A percentile compares a stretch with the other conserved stretches of the same genome.
Evolutionary conservation across 2,329 filamentous ascomycete species (phyloP).

Genomic region (Alternaria solani): DNA sequence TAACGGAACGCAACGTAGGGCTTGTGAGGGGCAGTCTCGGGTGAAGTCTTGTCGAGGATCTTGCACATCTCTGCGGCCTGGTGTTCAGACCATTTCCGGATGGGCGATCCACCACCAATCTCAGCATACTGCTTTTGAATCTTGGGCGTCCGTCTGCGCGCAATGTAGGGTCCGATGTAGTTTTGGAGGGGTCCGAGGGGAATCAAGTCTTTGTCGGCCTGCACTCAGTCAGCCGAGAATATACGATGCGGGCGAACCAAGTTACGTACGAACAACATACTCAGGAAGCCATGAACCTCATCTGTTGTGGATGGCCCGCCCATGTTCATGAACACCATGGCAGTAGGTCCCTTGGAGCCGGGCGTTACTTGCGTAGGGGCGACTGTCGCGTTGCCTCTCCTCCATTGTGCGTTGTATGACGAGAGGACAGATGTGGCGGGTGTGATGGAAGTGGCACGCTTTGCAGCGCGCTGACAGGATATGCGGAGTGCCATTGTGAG

Average conservation of each 20-base stretch:
- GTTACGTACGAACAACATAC: conserved; percentile 82
- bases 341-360: conserved; percentile 80
- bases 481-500: conserved; percentile 51
- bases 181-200: conserved; percentile 91
- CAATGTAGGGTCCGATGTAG: conserved; percentile 89
- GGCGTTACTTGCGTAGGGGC: conserved; percentile 77
- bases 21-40: conserved; percentile 94
- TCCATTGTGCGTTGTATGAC: conserved; percentile 48
- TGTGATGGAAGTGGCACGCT: conserved; percentile 40
- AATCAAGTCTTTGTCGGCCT: conserved; percentile 94
- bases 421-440: conserved; percentile 40
- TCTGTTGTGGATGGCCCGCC: conserved; percentile 87
- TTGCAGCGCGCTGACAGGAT: conserved; percentile 44
- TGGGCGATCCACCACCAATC: conserved; percentile 97
- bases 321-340: conserved; percentile 99
- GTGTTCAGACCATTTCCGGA: conserved; percentile 96
- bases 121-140: conserved; percentile 95
- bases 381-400: conserved; percentile 59
- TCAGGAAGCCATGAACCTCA: conserved; percentile 90
- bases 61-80: conserved; percentile 97
- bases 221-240: conserved; percentile 26
- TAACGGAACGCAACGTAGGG: conserved; percentile 98
- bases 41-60: conserved; percentile 87
- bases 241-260: neutral
- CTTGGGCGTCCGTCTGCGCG: conserved; percentile 87